These are phyloP conservation scores for Candida boidinii DNA, from an alignment of 805 yeast species.

Conservation along the genomic window DNA sequence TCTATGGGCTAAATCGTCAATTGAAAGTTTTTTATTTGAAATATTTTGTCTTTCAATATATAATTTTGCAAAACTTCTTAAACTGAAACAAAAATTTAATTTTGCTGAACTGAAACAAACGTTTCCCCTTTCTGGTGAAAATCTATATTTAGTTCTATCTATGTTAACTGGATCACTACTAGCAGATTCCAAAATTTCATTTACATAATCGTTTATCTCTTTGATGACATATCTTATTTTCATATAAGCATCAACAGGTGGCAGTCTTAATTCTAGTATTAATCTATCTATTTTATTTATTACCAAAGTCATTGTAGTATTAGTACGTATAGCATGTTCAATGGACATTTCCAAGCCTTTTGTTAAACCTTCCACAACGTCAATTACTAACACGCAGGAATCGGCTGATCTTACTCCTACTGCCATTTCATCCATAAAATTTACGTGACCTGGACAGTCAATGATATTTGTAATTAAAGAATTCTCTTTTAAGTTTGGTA, in stretches of 20 bases:
- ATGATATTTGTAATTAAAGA: slow-evolving; percentile 55
- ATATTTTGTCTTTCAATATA: slow-evolving; percentile 31
- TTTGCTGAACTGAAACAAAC: slow-evolving; percentile 69
- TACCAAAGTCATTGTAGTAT: slow-evolving; percentile 49
- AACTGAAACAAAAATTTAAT: slow-evolving; percentile 55
- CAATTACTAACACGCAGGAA: slow-evolving; percentile 64
- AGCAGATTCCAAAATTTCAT: too few species aligned
- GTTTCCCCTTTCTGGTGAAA: slow-evolving; percentile 59
- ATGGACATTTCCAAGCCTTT: slow-evolving; percentile 45
- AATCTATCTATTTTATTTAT: slow-evolving; percentile 81
- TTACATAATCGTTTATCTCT: slow-evolving; percentile 50
- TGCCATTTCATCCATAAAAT: slow-evolving; percentile 70
- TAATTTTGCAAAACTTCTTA: slow-evolving; percentile 52
- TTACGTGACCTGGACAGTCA: slow-evolving; percentile 90
- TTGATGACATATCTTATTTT: slow-evolving; percentile 57
- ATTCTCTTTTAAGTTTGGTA: slow-evolving; percentile 42
- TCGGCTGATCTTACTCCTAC: slow-evolving; percentile 54
- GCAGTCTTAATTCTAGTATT: slow-evolving; percentile 68
- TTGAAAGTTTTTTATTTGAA: slow-evolving; percentile 11
- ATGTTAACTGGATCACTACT: slow-evolving; percentile 13
- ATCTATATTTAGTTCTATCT: slow-evolving; percentile 18
- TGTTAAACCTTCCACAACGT: slow-evolving; percentile 76
- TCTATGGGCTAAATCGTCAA: slow-evolving; percentile 38
- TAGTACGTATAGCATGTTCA: slow-evolving; percentile 39
- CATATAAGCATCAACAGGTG: slow-evolving; percentile 64